These are phyloP conservation scores for Mucor indicus DNA, from an alignment of 371 early-diverging fungal species.

Conservation along the genomic window DNA sequence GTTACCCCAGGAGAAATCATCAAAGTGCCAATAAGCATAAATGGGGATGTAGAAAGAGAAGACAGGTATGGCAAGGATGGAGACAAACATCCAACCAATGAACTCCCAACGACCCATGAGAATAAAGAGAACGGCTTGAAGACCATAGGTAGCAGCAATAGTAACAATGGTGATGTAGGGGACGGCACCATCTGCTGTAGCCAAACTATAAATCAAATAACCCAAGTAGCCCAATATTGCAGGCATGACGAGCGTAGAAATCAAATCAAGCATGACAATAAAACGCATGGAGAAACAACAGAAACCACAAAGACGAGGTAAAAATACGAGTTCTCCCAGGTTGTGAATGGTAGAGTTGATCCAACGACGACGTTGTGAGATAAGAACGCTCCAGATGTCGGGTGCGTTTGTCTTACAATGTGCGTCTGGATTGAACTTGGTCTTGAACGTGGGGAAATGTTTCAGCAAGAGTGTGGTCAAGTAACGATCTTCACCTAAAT, in stretches of 20 bases:
- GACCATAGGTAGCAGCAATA: conserved; percentile 77
- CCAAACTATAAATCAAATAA: conserved; percentile 88
- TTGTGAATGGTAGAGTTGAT: conserved; percentile 98
- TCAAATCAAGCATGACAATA: conserved; percentile 90
- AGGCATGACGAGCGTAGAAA: conserved; percentile 92
- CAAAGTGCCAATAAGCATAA: conserved; percentile 95
- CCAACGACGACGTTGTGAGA: conserved; percentile 98
- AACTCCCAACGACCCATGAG: conserved; percentile 87
- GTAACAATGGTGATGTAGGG: conserved; percentile 71
- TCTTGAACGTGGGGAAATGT: conserved; percentile 94
- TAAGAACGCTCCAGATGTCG: conserved; percentile 86
- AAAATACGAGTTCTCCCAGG: conserved; percentile 84
- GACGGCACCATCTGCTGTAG: conserved; percentile 87
- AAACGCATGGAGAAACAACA: conserved; percentile 99
- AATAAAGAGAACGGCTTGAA: conserved; percentile 84
- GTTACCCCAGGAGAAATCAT: conserved; percentile 98
- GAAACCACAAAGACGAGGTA: conserved; percentile 93
- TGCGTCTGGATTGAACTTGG: conserved; percentile 94
- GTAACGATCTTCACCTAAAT: conserved; percentile 86
- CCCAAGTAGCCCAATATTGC: conserved; percentile 86
- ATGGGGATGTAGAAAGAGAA: conserved; percentile 80
- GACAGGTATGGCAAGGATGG: conserved; percentile 78
- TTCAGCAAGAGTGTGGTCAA: conserved; percentile 98
- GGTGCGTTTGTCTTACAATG: conserved; percentile 96
- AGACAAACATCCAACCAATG: conserved; percentile 94